These are phyloP conservation scores for Cystobasidium sp. DNA, from an alignment of 1,284 basidiomycete species.

Conservation along the genomic window DNA sequence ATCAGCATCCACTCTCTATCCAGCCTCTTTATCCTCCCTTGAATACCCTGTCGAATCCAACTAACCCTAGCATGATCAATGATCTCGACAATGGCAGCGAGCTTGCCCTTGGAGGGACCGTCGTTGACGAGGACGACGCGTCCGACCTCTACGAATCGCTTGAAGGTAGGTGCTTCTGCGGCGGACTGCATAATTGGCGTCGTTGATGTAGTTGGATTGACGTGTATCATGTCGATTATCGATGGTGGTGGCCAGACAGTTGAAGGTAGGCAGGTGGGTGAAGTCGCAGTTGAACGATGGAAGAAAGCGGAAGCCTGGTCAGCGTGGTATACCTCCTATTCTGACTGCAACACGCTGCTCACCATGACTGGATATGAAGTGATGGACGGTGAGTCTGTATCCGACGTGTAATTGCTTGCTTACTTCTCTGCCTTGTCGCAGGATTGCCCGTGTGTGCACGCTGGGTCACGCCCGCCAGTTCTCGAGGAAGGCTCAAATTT, in stretches of 20 bases:
- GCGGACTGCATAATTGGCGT: slow-evolving; percentile 4
- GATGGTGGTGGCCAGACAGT: background rate
- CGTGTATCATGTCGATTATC: slow-evolving; percentile 5
- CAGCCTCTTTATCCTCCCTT: background rate
- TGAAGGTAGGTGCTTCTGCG: slow-evolving; percentile 75
- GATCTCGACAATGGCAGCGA: slow-evolving; percentile 95
- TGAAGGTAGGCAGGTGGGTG: background rate
- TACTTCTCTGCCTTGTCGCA: no score
- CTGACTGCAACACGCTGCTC: background rate
- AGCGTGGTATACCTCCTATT: background rate
- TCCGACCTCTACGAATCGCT: slow-evolving; percentile 97
- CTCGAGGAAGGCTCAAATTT: no score
- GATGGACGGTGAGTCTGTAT: no score
- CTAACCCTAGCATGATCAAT: slow-evolving; percentile 98
- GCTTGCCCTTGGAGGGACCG: slow-evolving; percentile 82
- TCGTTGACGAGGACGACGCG: slow-evolving; percentile 95
- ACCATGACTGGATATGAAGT: slow-evolving; percentile 5
- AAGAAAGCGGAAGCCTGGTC: background rate
- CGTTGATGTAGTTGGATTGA: slow-evolving; percentile 2
- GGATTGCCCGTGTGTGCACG: no score
- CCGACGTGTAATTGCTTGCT: no score
- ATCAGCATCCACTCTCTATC: background rate
- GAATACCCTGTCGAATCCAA: slow-evolving; percentile 42
- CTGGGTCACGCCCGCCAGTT: no score
- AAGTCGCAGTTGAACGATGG: background rate